phyloP scores from a whole-genome alignment of 805 yeast species.

The Citeromyces nyonsensis region DNA sequence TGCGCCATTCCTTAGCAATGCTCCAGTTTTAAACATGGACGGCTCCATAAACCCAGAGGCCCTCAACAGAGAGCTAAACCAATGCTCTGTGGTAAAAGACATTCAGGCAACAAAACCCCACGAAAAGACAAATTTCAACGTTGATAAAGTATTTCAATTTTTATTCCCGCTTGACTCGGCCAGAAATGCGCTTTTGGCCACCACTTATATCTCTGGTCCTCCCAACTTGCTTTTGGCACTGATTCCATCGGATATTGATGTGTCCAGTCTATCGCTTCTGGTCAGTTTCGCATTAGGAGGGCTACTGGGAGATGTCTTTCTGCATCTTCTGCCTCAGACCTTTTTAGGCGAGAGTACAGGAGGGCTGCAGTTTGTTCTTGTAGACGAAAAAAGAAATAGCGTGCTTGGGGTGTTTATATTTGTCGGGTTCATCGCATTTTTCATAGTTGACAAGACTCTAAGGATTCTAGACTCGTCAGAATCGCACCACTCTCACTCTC shows the following conservation, averaged over 20 bases:
- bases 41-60: constrained; percentile 26
- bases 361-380: constrained; percentile 25
- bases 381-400: constrained; percentile 32
- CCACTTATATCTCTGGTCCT: constrained; percentile 47
- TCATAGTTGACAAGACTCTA: constrained; percentile 45
- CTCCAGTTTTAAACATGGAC: constrained; percentile 4
- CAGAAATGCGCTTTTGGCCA: constrained; percentile 47
- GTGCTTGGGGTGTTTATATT: constrained; percentile 39
- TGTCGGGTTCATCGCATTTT: constrained; percentile 43
- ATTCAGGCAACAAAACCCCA: constrained; percentile 10
- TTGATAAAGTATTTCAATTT: constrained; percentile 22
- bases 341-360: constrained; percentile 35
- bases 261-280: constrained; percentile 30
- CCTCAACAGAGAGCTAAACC: constrained; percentile 12
- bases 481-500: constrained; percentile 24
- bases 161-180: constrained; percentile 41
- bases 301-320: constrained; percentile 56
- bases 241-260: constrained; percentile 40
- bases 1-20: too few species aligned
- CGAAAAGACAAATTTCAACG: constrained; percentile 9
- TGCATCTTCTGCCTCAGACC: constrained; percentile 59
- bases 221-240: constrained; percentile 41
- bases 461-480: constrained; percentile 28
- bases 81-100: constrained; percentile 23
- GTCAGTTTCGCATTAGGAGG: constrained; percentile 72